phyloP scores from a whole-genome alignment of 2,329 filamentous ascomycete genomes.

The Harringtonia aguacate region DNA sequence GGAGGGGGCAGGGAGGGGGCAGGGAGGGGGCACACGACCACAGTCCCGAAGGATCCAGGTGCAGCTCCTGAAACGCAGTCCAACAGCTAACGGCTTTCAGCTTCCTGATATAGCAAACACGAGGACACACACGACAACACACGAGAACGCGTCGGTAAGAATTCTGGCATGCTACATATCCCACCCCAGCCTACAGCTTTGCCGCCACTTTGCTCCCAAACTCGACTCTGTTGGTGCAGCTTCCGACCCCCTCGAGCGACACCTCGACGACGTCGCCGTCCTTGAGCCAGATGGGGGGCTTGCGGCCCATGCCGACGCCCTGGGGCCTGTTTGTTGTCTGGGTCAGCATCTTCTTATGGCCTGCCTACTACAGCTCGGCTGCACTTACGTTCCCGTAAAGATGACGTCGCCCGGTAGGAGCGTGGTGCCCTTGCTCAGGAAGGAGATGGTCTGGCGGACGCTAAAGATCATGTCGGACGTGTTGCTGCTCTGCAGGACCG shows the following conservation, averaged over 20 bases:
- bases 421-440: slow-evolving; percentile 51
- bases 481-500: slow-evolving; percentile 43
- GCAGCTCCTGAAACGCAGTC: no score
- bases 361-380: no score
- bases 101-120: no score
- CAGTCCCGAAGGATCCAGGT: no score
- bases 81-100: no score
- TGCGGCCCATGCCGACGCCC: slow-evolving; percentile 61
- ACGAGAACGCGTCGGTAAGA: no score
- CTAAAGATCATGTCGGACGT: slow-evolving; percentile 55
- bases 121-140: no score
- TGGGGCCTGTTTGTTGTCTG: slow-evolving; percentile 36
- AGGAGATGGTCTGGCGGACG: slow-evolving; percentile 46
- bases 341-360: background rate
- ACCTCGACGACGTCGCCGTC: slow-evolving; percentile 63
- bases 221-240: slow-evolving; percentile 41
- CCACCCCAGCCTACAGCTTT: slow-evolving; percentile 25
- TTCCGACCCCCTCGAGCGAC: slow-evolving; percentile 53
- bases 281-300: slow-evolving; percentile 56
- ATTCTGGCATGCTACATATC: no score
- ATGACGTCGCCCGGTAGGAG: slow-evolving; percentile 54
- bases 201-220: slow-evolving; percentile 23
- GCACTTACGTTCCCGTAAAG: slow-evolving; percentile 51
- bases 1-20: no score
- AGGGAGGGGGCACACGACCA: no score